These are phyloP conservation scores for Vitis rupestris DNA, from an alignment of 164 flowering plant species.

Conservation along the genomic window DNA sequence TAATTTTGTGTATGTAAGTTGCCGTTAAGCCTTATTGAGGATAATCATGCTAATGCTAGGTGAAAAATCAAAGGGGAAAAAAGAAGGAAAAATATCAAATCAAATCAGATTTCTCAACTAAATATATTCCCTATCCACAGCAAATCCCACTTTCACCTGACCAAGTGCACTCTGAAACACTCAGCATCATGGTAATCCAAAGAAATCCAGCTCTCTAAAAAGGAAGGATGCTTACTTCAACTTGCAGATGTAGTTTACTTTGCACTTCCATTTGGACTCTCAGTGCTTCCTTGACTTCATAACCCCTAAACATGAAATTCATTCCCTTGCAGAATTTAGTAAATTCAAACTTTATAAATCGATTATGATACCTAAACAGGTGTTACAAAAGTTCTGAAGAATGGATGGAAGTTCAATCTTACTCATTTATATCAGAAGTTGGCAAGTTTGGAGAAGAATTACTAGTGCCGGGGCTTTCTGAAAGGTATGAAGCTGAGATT, in stretches of 20 bases:
- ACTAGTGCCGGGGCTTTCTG: conserved; percentile 45
- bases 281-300: conserved; percentile 68
- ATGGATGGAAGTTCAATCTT: conserved; percentile 18
- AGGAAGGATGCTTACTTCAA: conserved; percentile 42
- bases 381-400: not conserved
- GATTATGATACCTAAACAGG: not conserved
- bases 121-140: not conserved
- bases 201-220: not conserved
- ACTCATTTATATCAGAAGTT: conserved; percentile 59
- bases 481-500: conserved; percentile 44
- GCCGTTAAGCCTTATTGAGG: too few species aligned
- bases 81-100: not conserved
- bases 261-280: conserved; percentile 80
- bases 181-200: not conserved
- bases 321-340: conserved; percentile 3
- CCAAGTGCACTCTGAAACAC: not conserved
- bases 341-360: not conserved
- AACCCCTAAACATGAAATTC: conserved; percentile 43
- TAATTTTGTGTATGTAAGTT: too few species aligned
- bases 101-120: too few species aligned
- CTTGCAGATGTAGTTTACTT: conserved; percentile 65
- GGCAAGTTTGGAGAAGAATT: conserved; percentile 44
- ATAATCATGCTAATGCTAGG: too few species aligned
- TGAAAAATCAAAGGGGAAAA: not conserved
- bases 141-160: not conserved